Base-by-base conservation (phyloP, 1,139 yeast genomes). In the Schizosaccharomyces versatilis region DNA sequence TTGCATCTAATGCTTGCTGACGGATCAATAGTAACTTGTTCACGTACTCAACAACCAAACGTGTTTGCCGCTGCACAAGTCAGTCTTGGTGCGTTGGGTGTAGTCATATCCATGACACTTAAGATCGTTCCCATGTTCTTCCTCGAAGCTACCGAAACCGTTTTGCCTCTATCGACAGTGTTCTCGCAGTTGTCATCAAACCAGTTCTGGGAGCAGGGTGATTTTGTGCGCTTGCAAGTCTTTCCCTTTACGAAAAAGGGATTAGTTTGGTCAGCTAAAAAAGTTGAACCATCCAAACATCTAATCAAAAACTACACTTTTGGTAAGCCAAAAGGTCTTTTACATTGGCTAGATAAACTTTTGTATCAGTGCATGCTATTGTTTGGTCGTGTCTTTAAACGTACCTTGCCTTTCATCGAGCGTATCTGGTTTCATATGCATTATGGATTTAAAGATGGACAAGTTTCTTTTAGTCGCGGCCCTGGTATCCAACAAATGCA, bases 161-260 rank as follows among this genome's bases (percentile, higher is more conserved):
- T 86, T 52, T 79, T 88, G 61, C 71, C 79, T 42, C 85, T 88
- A 64, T 81, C 80, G 39, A 76, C 85, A 7, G 70, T 88, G 53
- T 67, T 86, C 61, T 71, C 73, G 15, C 69, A 76, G 62, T 79
- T 93, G 86, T 79, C 79, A 57, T 71, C 73, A 14, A 24, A 53
- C 8, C 8, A 38, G 44, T 69, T 88, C 51, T 90, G 97, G 95
- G 77, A 84, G 7, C 80, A 84, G 55, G 76, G 88, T n/a, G 98
- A 90, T 68, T 90, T 80, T 63, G 81, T 85, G 51, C 76, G 97
- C 60, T 77, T 86, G 54, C 90, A 97, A 97, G 90, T 98, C 97
- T 90, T 84, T 67, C 98, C 98, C 0, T 90, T 90, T 66, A 75
- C 93, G 24, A 77, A 77, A 56, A 81, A 81, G 62, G 84, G 95